phyloP scores from a whole-genome alignment of 257 asterid species.

The Linaria vulgaris region DNA sequence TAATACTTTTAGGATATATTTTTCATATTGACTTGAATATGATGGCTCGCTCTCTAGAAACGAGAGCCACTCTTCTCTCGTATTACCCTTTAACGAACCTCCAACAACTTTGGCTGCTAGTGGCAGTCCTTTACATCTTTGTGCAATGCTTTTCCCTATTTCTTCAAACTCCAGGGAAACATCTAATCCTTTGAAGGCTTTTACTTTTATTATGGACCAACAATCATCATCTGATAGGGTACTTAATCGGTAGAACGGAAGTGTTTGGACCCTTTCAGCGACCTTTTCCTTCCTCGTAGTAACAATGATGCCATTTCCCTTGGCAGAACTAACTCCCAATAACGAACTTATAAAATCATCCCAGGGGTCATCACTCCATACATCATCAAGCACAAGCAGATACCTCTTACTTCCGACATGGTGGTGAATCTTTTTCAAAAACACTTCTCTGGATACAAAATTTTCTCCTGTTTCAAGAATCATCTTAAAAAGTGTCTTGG shows the following conservation, averaged over 20 bases:
- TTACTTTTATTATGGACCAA: slow-evolving; percentile 29
- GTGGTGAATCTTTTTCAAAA: slow-evolving; percentile 15
- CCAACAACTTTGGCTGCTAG: slow-evolving; percentile 37
- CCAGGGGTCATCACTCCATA: slow-evolving; percentile 30
- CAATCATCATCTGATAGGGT: slow-evolving; percentile 24
- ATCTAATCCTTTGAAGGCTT: slow-evolving; percentile 16
- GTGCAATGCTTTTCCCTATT: slow-evolving; percentile 19
- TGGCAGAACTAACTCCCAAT: neutral
- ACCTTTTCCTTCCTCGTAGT: slow-evolving; percentile 18
- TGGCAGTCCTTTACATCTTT: slow-evolving; percentile 39
- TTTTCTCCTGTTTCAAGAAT: slow-evolving; percentile 20
- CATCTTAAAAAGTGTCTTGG: slow-evolving; percentile 22
- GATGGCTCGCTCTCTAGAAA: slow-evolving; percentile 1
- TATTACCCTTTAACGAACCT: slow-evolving; percentile 23
- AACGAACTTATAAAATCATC: slow-evolving; percentile 3
- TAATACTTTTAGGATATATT: slow-evolving; percentile 4
- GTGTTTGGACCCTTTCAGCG: slow-evolving; percentile 20
- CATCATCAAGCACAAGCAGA: slow-evolving; percentile 33
- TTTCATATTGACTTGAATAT: neutral
- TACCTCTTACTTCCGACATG: neutral
- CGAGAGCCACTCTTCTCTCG: slow-evolving; percentile 25
- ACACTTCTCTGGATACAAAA: slow-evolving; percentile 24
- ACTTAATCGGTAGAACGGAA: slow-evolving; percentile 3
- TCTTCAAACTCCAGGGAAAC: slow-evolving; percentile 18
- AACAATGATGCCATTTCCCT: slow-evolving; percentile 6